A percentile compares a stretch with the other conserved stretches of the same genome.
These are phyloP conservation scores for Leptographium procerum DNA, from an alignment of 2,329 filamentous ascomycete species.

Conservation along the genomic window DNA sequence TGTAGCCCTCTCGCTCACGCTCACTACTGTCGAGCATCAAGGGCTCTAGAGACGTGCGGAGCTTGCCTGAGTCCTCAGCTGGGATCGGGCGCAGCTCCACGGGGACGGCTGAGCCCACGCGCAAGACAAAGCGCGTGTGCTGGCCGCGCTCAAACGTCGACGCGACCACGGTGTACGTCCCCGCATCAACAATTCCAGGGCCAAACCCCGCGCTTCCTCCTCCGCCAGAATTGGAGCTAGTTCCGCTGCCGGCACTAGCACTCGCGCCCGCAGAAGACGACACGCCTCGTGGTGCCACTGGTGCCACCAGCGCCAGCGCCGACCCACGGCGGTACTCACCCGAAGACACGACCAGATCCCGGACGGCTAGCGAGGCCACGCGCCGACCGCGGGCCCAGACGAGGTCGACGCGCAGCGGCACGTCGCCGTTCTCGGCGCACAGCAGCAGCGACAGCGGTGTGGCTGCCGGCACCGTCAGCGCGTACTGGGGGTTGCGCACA, in stretches of 20 bases:
- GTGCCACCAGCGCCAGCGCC: constrained; percentile 49
- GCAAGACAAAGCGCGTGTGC: constrained; percentile 60
- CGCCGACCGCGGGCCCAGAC: constrained; percentile 60
- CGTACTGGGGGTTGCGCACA: constrained; percentile 79
- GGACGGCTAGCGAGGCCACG: constrained; percentile 54
- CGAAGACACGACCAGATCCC: constrained; percentile 71
- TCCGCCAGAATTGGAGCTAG: constrained; percentile 3
- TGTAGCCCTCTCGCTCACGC: neutral
- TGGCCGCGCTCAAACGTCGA: constrained; percentile 83
- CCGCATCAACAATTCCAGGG: constrained; percentile 44
- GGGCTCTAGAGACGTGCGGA: constrained; percentile 48
- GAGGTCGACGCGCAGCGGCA: constrained; percentile 75
- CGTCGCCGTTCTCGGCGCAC: constrained; percentile 51
- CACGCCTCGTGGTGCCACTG: neutral
- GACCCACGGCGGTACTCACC: constrained; percentile 81
- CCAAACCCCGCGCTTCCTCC: constrained; percentile 11
- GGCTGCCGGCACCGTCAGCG: constrained; percentile 42
- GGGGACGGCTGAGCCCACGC: constrained; percentile 51
- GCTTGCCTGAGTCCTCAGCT: constrained; percentile 62
- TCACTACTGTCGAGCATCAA: constrained; percentile 23
- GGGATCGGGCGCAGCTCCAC: constrained; percentile 50
- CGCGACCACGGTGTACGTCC: constrained; percentile 77
- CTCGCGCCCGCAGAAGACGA: constrained; percentile 14
- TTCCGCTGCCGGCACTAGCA: neutral
- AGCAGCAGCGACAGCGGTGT: constrained; percentile 64